Percentiles rank a stretch among this genome's conserved stretches.
Evolutionary conservation across 306 rosid genomes (phyloP).

Genomic region (Citrullus colocynthis): DNA sequence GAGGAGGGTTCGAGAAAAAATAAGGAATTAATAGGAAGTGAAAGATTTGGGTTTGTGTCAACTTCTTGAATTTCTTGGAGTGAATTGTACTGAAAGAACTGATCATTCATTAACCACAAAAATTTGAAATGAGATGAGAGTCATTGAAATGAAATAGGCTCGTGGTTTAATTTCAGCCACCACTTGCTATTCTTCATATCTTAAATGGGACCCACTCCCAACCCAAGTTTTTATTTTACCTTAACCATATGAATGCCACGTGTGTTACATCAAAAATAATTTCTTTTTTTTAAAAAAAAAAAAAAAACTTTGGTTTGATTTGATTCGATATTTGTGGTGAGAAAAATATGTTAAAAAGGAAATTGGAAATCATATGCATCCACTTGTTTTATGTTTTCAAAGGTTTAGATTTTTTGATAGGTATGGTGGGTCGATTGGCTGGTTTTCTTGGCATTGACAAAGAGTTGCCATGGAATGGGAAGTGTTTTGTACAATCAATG

Average conservation of each 20-base stretch:
- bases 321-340: constrained; percentile 1
- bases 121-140: not conserved
- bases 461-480: not conserved
- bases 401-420: not conserved
- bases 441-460: not conserved
- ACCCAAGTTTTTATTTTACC: too few species aligned
- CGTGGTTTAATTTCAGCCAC: constrained; percentile 2
- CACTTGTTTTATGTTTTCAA: not conserved
- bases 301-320: not conserved
- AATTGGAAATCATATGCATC: not conserved
- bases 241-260: not conserved
- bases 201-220: too few species aligned
- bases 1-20: constrained; percentile 6
- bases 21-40: not conserved
- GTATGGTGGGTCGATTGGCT: too few species aligned
- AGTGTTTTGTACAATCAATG: not conserved
- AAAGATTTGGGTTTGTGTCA: not conserved
- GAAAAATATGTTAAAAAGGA: not conserved
- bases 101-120: not conserved
- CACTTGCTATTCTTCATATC: too few species aligned
- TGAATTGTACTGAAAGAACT: not conserved
- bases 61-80: not conserved
- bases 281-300: too few species aligned
- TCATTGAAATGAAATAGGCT: not conserved
- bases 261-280: not conserved